Base-by-base conservation (phyloP, 2,329 filamentous ascomycete genomes). In the Ophiostoma pallidulum region DNA sequence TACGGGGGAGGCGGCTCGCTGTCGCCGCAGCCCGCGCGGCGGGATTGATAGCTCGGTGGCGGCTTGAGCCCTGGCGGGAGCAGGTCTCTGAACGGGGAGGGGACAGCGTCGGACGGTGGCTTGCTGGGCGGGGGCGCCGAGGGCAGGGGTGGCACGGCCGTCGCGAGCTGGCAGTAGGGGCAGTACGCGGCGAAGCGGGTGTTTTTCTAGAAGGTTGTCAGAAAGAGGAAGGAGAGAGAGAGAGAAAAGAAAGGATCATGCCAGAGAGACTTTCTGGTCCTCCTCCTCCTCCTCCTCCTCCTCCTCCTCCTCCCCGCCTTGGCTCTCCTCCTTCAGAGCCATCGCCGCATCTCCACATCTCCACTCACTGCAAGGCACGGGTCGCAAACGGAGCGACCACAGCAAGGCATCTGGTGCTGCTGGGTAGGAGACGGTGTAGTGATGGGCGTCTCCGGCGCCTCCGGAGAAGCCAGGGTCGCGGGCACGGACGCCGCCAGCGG, bases 151-250 rank as follows among this genome's bases (percentile, higher is more conserved):
- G 52, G 44, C 10, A 18, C 77, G 77, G 36, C 41, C 3, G 69
- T 74, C 5, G 81, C 80, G 56, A 87, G 75, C 64, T 91, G 86
- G 61, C 86, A 92, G 63, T 84, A 91, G 0, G 86, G 86, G 60
- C 79, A 79, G 61, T 78, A 79, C 29, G 70, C 67, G 45, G 74
- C 73, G 64, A 87, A 89, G 35, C 84, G 78, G 26, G 72, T 67
- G 60, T 88, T 88, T 40, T 75, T 66, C 76, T 79, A 32, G 10
- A 5, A 24, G 5, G n/a, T 36, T 18, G 13, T 20, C 9, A 22
- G 7, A n/a, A 46, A 32, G 14, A 10, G 10, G 24, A n/a, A n/a
- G n/a, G n/a, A n/a, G n/a, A 10, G 14, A 8, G n/a, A 9, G 26
- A 14, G 2, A 5, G 10, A 20, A 20, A 47, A 66, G 9, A 16